Evolutionary conservation across 768 basidiomycete species (phyloP).

Genomic region (Psilocybe subaeruginosa): DNA sequence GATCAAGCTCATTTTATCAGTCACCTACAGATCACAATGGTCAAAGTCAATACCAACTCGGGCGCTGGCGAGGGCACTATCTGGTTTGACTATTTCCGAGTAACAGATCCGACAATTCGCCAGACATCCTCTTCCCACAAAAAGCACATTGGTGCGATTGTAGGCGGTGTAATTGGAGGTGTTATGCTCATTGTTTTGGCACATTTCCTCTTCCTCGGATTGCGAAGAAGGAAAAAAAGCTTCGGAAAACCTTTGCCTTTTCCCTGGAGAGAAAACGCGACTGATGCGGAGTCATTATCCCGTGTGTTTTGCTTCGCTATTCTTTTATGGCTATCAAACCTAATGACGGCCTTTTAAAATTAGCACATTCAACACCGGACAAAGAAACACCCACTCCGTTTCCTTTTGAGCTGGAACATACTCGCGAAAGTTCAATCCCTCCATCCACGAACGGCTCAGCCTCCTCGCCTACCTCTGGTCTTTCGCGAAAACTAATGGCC

Average conservation of each 20-base stretch:
- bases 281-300: not conserved
- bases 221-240: constrained; percentile 18
- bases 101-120: constrained; percentile 26
- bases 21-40: constrained; percentile 36
- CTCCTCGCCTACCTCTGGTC: not conserved
- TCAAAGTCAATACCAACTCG: constrained; percentile 27
- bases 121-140: not conserved
- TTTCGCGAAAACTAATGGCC: not conserved
- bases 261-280: not conserved
- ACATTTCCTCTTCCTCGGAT: constrained; percentile 23
- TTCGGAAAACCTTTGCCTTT: constrained; percentile 1
- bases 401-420: not conserved
- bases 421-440: not conserved
- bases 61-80: constrained; percentile 38
- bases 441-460: not conserved
- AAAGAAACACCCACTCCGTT: not conserved
- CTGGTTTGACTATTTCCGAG: constrained; percentile 45
- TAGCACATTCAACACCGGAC: not conserved
- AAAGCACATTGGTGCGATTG: constrained; percentile 27
- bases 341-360: not conserved
- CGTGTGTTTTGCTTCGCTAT: not conserved
- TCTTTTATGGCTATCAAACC: not conserved
- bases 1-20: constrained; percentile 19
- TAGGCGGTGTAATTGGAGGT: constrained; percentile 32
- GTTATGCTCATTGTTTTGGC: constrained; percentile 20